These are phyloP conservation scores for Trametes versicolor DNA, from an alignment of 1,284 basidiomycete species.

Conservation along the genomic window DNA sequence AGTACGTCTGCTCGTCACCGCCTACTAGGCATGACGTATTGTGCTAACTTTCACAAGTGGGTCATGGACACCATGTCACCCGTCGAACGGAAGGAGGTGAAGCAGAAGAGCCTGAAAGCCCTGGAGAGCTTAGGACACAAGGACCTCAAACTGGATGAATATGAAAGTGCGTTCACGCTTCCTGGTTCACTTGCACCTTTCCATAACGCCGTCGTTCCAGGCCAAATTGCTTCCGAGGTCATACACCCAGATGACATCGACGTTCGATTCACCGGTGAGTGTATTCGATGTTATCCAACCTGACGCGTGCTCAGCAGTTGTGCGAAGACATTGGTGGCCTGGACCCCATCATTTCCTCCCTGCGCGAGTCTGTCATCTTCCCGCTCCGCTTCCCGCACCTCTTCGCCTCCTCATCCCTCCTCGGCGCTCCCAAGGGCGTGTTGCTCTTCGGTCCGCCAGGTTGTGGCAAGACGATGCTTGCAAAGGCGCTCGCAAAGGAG, in stretches of 20 bases:
- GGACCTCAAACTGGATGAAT: slow-evolving; percentile 78
- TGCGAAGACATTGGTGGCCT: slow-evolving; percentile 92
- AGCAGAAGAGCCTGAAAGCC: slow-evolving; percentile 76
- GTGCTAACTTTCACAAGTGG: slow-evolving; percentile 47
- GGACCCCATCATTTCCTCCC: slow-evolving; percentile 89
- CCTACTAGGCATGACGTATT: neutral
- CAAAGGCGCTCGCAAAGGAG: slow-evolving; percentile 96
- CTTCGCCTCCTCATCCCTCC: slow-evolving; percentile 80
- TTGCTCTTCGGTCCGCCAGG: slow-evolving; percentile 92
- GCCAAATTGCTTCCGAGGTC: slow-evolving; percentile 83
- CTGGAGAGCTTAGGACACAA: slow-evolving; percentile 79
- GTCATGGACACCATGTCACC: slow-evolving; percentile 55
- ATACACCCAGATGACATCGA: slow-evolving; percentile 89
- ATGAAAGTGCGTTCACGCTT: slow-evolving; percentile 69
- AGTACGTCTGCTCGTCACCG: slow-evolving; percentile 42
- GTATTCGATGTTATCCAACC: neutral
- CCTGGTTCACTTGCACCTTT: slow-evolving; percentile 1
- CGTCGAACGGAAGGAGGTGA: slow-evolving; percentile 68
- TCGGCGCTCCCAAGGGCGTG: slow-evolving; percentile 83
- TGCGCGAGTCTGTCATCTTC: slow-evolving; percentile 97
- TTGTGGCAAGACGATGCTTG: slow-evolving; percentile 95
- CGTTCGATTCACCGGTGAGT: slow-evolving; percentile 75
- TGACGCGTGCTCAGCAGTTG: neutral
- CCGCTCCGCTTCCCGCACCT: slow-evolving; percentile 93
- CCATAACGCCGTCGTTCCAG: slow-evolving; percentile 48